Evolutionary conservation across 2,329 filamentous ascomycete genomes (phyloP).

Genomic region (Colletotrichum sp.): DNA sequence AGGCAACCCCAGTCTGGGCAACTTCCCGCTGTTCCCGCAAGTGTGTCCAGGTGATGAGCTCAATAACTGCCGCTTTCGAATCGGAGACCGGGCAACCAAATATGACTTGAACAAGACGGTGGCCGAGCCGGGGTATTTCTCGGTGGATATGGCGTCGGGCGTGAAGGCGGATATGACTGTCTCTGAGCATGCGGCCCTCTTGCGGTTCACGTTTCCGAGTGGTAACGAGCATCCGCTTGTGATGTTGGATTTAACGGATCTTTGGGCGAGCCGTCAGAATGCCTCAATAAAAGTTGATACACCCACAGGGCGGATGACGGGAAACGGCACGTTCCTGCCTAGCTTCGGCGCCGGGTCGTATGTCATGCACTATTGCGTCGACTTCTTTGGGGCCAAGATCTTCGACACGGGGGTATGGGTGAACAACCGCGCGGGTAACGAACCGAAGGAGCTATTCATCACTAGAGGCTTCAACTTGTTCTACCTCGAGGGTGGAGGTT

Average conservation of each 20-base stretch:
- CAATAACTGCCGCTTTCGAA: constrained; percentile 60
- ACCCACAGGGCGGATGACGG: constrained; percentile 57
- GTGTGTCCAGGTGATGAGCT: constrained; percentile 51
- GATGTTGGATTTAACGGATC: constrained; percentile 64
- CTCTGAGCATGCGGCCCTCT: constrained; percentile 66
- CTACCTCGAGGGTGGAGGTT: constrained; percentile 55
- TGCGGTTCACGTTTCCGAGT: constrained; percentile 61
- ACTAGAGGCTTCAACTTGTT: constrained; percentile 48
- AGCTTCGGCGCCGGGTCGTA: constrained; percentile 68
- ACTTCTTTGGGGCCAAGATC: constrained; percentile 53
- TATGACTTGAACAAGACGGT: constrained; percentile 43
- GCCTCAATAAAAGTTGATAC: constrained; percentile 55
- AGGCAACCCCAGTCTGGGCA: constrained; percentile 40
- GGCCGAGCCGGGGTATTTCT: constrained; percentile 62
- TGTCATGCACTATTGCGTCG: constrained; percentile 63
- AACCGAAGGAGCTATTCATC: constrained; percentile 40
- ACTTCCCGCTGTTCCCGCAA: constrained; percentile 52
- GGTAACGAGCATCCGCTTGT: constrained; percentile 51
- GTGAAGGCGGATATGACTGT: constrained; percentile 65
- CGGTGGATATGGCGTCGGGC: constrained; percentile 56
- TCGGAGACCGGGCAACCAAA: constrained; percentile 46
- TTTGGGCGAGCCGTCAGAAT: constrained; percentile 46
- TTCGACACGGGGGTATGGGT: constrained; percentile 42
- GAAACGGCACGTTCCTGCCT: constrained; percentile 62
- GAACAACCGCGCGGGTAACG: constrained; percentile 42